phyloP scores from a whole-genome alignment of 2,329 filamentous ascomycete species.

The Fusarium sp. region DNA sequence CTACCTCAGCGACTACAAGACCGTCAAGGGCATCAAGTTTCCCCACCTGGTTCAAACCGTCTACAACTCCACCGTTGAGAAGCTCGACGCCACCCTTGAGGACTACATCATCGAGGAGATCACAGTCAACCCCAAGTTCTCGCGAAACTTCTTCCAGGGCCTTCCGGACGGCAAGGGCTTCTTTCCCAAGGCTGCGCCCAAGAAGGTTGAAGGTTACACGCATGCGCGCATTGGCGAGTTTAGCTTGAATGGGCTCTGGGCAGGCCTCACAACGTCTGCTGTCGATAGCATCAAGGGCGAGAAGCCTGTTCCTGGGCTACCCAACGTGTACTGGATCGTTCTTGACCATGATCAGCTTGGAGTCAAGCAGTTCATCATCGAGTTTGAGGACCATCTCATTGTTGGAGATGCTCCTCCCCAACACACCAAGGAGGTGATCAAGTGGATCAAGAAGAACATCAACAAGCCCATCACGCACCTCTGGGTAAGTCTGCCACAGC shows the following conservation, averaged over 20 bases:
- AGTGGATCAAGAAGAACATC: slow-evolving; percentile 20
- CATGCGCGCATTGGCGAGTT: slow-evolving; percentile 25
- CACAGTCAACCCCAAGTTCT: not conserved
- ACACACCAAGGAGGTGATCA: slow-evolving; percentile 3
- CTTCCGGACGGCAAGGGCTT: not conserved
- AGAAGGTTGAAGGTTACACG: not conserved
- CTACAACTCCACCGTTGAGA: slow-evolving; percentile 12
- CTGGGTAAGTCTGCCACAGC: slow-evolving; percentile 4
- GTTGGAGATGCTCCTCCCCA: slow-evolving; percentile 25
- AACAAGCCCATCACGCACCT: slow-evolving; percentile 20
- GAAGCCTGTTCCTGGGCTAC: not conserved
- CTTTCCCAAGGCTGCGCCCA: slow-evolving; percentile 1
- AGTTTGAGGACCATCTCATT: slow-evolving; percentile 28
- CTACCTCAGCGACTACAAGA: slow-evolving; percentile 23
- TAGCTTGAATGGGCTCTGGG: slow-evolving; percentile 26
- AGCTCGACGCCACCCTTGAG: slow-evolving; percentile 13
- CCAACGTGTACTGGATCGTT: slow-evolving; percentile 23
- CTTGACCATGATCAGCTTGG: slow-evolving; percentile 11
- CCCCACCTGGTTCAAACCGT: slow-evolving; percentile 21
- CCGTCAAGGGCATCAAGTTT: slow-evolving; percentile 5
- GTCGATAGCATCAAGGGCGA: slow-evolving; percentile 1
- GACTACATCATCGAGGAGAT: slow-evolving; percentile 22
- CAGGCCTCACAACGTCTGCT: slow-evolving; percentile 3
- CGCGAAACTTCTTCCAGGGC: not conserved
- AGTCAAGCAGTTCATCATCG: slow-evolving; percentile 27